phyloP scores from a whole-genome alignment of 2,329 filamentous ascomycete genomes.

The Talaromyces verruculosus region DNA sequence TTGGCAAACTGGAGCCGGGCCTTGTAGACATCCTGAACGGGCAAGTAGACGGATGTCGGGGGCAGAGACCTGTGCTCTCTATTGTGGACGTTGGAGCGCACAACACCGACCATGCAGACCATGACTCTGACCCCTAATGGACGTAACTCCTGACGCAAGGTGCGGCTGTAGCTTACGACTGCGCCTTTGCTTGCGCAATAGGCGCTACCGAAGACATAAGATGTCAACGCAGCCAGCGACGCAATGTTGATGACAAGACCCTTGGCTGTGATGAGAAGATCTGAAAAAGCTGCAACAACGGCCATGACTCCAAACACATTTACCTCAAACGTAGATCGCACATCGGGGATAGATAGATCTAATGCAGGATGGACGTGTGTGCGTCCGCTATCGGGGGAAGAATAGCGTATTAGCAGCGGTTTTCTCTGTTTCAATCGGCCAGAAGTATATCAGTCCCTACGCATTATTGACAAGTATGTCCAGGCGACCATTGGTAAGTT shows the following conservation, averaged over 20 bases:
- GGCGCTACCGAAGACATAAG: constrained; percentile 6
- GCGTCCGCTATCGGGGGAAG: background rate
- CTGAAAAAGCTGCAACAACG: constrained; percentile 1
- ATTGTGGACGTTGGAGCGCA: constrained; percentile 10
- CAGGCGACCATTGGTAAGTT: background rate
- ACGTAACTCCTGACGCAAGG: constrained; percentile 6
- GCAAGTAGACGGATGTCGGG: background rate
- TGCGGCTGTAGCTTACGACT: constrained; percentile 3
- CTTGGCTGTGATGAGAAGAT: constrained; percentile 6
- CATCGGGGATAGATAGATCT: background rate
- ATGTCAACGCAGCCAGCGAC: constrained; percentile 1
- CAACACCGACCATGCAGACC: constrained; percentile 7
- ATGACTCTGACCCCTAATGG: constrained; percentile 1
- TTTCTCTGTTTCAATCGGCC: background rate
- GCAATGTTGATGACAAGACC: constrained; percentile 3
- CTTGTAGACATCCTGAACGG: background rate
- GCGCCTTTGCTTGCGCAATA: constrained; percentile 8
- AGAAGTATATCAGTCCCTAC: background rate
- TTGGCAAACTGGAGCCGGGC: background rate
- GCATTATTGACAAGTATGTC: constrained; percentile 10
- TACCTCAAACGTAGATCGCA: constrained; percentile 6
- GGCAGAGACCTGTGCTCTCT: constrained; percentile 7
- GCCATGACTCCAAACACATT: constrained; percentile 7
- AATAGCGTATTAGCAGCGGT: background rate
- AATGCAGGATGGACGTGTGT: constrained; percentile 2